A percentile compares a stretch with the other conserved stretches of the same genome.
These are phyloP conservation scores for Mycena albidolilacea DNA, from an alignment of 768 basidiomycete genomes.

Conservation along the genomic window DNA sequence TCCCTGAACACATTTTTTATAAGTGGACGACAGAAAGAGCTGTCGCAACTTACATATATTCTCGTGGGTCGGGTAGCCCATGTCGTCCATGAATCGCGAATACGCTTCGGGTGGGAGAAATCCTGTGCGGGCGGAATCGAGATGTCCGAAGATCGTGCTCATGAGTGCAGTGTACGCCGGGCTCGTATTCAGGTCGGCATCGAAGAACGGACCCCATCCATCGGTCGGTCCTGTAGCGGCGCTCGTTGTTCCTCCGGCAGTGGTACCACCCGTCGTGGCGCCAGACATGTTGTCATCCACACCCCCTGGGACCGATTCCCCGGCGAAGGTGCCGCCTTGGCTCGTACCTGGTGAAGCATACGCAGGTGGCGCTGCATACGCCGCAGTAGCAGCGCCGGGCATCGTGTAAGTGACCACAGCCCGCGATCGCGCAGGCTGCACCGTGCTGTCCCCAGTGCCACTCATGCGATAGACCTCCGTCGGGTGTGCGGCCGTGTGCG, in stretches of 20 bases:
- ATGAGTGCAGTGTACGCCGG: constrained; percentile 1
- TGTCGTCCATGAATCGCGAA: constrained; percentile 33
- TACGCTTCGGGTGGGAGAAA: constrained; percentile 34
- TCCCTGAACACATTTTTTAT: constrained; percentile 3
- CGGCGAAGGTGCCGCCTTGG: neutral
- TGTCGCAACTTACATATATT: constrained; percentile 32
- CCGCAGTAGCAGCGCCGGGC: too few relatives aligned
- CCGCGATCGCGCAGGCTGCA: neutral
- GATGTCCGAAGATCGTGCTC: constrained; percentile 32
- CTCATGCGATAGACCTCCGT: neutral
- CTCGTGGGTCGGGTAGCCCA: constrained; percentile 32
- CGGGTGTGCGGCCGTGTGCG: neutral
- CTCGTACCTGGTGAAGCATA: neutral
- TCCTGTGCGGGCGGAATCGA: constrained; percentile 28
- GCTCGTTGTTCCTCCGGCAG: neutral
- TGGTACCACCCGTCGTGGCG: neutral
- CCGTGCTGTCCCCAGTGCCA: neutral
- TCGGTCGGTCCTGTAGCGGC: neutral
- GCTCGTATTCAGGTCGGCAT: neutral
- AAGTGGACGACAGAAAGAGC: neutral
- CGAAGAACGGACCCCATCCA: neutral
- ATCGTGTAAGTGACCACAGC: neutral
- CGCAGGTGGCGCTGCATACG: too few relatives aligned
- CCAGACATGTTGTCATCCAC: neutral
- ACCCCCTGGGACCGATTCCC: neutral